phyloP scores from a whole-genome alignment of 441 rosid species.

The Jatropha multifida region DNA sequence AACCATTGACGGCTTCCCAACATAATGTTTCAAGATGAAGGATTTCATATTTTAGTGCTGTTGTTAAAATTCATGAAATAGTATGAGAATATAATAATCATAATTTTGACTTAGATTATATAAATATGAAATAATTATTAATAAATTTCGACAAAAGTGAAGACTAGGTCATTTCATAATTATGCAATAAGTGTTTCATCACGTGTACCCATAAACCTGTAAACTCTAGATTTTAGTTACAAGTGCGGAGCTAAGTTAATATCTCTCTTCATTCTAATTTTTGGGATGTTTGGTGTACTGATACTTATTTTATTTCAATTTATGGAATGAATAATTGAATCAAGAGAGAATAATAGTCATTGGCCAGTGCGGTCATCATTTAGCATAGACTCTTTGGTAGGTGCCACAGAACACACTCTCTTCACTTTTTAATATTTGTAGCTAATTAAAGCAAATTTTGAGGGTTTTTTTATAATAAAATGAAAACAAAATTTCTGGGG shows the following conservation, averaged over 20 bases:
- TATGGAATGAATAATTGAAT: not conserved
- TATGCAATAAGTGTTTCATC: not conserved
- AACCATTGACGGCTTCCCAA: not conserved
- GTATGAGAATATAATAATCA: too few relatives aligned
- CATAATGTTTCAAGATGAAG: not conserved
- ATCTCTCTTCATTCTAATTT: not conserved
- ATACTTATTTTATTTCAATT: too few relatives aligned
- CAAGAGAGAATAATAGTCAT: slow-evolving; percentile 3
- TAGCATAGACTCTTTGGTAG: not conserved
- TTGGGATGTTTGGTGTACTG: too few relatives aligned
- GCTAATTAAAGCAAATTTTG: not conserved
- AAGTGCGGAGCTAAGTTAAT: not conserved
- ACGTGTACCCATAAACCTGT: too few relatives aligned
- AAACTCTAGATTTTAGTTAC: not conserved
- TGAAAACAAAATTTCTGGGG: too few relatives aligned
- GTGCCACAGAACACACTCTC: too few relatives aligned
- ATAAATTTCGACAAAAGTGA: not conserved
- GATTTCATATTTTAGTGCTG: not conserved
- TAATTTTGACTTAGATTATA: too few relatives aligned
- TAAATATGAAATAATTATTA: not conserved
- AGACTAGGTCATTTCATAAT: not conserved
- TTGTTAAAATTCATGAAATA: too few relatives aligned
- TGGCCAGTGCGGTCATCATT: slow-evolving; percentile 4
- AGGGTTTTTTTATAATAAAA: too few relatives aligned
- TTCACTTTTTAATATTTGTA: too few relatives aligned